Base-by-base conservation (phyloP, 352 stramenopile species). In the Elongisporangium senticosum region DNA sequence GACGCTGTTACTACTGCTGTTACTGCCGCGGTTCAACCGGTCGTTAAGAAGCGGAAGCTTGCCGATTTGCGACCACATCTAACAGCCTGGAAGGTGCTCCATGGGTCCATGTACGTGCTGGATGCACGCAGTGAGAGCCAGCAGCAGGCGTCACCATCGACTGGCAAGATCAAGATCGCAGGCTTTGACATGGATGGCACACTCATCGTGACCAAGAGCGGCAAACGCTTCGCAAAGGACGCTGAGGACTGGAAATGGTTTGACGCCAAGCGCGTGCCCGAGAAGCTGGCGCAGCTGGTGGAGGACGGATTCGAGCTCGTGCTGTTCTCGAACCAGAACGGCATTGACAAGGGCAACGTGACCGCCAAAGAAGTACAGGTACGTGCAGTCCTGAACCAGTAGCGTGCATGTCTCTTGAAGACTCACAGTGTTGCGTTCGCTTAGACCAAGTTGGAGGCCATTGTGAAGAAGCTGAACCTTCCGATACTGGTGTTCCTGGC, bases 261-360 rank as follows among this genome's bases (percentile, higher is more conserved):
- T 58, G 75, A 95, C 69, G 61, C 79, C 5, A 79, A 67, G 8
- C 67, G 68, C 6, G 84, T 92, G 20, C 58, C 55, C 1, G 39
- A 69, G 1, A 91, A 86, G 53, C 66, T 95, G 19, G 37, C 61
- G 23, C 61, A 80, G 20, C 63, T 93, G 24, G 65, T 62, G 14
- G 54, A 56, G 7, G 64, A 82, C 7, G 79, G 77, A 0, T 93
- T 76, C 58, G 65, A 67, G 39, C 62, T 95, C 14, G 71, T 81
- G 5, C 76, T 95, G 28, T 79, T 93, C 50, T 95, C 86, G 20
- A 95, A 95, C 69, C 86, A 95, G 58, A 91, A 92, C 40, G 86
- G 86, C 10, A 69, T 95, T 21, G 79, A 78, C 39, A 91, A 89
- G 64, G 84, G 86, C 49, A 89, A 92, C 23, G 77, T 83, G 6